Evolutionary conservation across 495 filamentous ascomycete genomes (phyloP), one percentile per base, ranked within the genome.

Genomic region (Delitschia confertaspora): DNA sequence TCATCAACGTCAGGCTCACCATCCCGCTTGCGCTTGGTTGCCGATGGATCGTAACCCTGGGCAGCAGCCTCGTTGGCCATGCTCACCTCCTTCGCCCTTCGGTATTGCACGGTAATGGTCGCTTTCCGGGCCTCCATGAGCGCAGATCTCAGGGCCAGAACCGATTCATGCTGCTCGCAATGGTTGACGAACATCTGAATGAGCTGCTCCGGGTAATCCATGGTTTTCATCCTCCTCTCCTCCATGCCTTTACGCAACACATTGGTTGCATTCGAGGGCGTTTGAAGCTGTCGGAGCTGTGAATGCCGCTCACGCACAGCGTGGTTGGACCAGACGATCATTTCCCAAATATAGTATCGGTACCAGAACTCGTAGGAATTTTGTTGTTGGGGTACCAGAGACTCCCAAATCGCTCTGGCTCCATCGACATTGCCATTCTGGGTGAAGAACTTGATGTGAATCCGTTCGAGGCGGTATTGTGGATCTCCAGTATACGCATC

Each of bases 181-280:
- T 96, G 88, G 27, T 83, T 72, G 24, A 87, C 63, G 46, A 83
- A 94, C 14, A 80, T 74, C 49, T 88, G 82, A 61, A 94, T 70
- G 29, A 95, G 72, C 57, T 83, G 84, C 60, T 95, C 89, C 0
- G 91, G 91, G 81, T 82, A 91, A 61, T 98, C 88, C n/a, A 98
- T 58, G 6, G 44, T 53, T 20, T 72, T 74, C 18, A 69, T 67
- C 43, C 78, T 70, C 46, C 74, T 68, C n/a, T n/a, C n/a, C n/a
- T n/a, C n/a, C 38, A 94, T 69, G 4, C 85, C 88, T 49, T 80
- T 72, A 44, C 78, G 74, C 26, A 95, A 65, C 30, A 94, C 80
- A 8, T 65, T 72, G 2, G 84, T 88, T 8, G 83, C 83, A 42
- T 73, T 69, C 25, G 69, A 68, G 3, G 85, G 85, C 23, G 65